Evolutionary conservation across 768 basidiomycete species (phyloP), one percentile per base, ranked within the genome.

Genomic region (Tricholoma flavovirens): DNA sequence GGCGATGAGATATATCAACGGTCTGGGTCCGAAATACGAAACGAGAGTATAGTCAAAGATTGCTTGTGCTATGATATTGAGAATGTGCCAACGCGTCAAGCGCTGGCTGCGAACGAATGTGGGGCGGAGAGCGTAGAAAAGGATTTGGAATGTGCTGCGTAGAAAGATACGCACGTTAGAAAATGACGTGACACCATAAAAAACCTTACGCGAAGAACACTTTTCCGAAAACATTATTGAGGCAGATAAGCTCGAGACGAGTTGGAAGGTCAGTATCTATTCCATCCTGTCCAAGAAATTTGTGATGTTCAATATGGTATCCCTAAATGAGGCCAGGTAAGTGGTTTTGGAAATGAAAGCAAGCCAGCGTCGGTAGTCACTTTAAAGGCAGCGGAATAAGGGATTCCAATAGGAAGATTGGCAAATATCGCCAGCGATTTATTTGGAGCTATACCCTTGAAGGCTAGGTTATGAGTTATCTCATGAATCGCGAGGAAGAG

Each of bases 401-500:
- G 97, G 24, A 99, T 81, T 0, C 90, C 95, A 55, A 99, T 98
- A 0, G 94, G 91, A 24, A 97, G 65, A 67, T 99, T 98, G 1
- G 93, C 90, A 53, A 94, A 84, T 58, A 98, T 85, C 5, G 97
- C 93, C 19, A 98, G 74, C 22, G 86, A 68, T 65, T 95, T 93
- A 74, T 98, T 99, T 7, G 86, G 83, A 51, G 74, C 75, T 46
- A 98, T 81, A 21, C 87, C 79, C 59, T 79, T 82, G 75, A 98
- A 98, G 1, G 93, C 97, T 24, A 99, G 80, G 68, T 98, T 98
- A 70, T 99, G 97, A 2, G 95, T 97, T 59, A 99, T 97, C 67
- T 99, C 97, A 67, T 99, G 97, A 53, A 99, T 97, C 42, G 97
- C 93, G 49, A 99, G 83, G 73, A 99, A 99, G 36, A 96, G 80